These are phyloP conservation scores for Ascochyta viciae-villosae DNA, from an alignment of 2,329 filamentous ascomycete genomes.

Conservation along the genomic window DNA sequence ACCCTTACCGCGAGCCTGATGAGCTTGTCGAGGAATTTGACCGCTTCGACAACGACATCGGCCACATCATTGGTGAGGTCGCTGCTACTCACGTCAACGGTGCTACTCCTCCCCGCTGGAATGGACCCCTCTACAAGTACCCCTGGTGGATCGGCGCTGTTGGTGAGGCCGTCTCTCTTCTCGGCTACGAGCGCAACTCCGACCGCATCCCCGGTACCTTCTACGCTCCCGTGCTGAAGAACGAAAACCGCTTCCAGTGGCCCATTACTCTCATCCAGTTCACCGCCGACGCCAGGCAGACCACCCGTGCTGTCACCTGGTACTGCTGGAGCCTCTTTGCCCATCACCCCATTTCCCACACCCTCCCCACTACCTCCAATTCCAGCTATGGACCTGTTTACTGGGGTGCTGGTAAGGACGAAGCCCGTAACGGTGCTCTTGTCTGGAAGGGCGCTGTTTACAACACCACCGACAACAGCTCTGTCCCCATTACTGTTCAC, in stretches of 20 bases:
- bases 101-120: slow-evolving; percentile 33
- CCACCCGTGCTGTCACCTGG: slow-evolving; percentile 39
- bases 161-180: slow-evolving; percentile 69
- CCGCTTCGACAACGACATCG: slow-evolving; percentile 52
- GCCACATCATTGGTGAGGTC: slow-evolving; percentile 46
- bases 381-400: slow-evolving; percentile 53
- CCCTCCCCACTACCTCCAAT: slow-evolving; percentile 50
- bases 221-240: slow-evolving; percentile 45
- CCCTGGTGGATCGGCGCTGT: slow-evolving; percentile 63
- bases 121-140: slow-evolving; percentile 31
- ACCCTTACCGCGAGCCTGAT: slow-evolving; percentile 54
- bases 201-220: slow-evolving; percentile 62
- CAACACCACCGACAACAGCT: slow-evolving; percentile 51
- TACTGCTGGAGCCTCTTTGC: slow-evolving; percentile 52
- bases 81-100: slow-evolving; percentile 44
- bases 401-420: slow-evolving; percentile 54
- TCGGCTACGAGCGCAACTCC: slow-evolving; percentile 70
- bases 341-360: slow-evolving; percentile 53
- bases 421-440: slow-evolving; percentile 37
- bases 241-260: slow-evolving; percentile 47
- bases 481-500: slow-evolving; percentile 32
- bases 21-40: slow-evolving; percentile 53
- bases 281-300: slow-evolving; percentile 47
- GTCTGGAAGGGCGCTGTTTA: slow-evolving; percentile 59
- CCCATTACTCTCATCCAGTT: slow-evolving; percentile 51